These are phyloP conservation scores for Oryza meridionalis DNA, from an alignment of 176 grass and related monocot species.

Conservation along the genomic window DNA sequence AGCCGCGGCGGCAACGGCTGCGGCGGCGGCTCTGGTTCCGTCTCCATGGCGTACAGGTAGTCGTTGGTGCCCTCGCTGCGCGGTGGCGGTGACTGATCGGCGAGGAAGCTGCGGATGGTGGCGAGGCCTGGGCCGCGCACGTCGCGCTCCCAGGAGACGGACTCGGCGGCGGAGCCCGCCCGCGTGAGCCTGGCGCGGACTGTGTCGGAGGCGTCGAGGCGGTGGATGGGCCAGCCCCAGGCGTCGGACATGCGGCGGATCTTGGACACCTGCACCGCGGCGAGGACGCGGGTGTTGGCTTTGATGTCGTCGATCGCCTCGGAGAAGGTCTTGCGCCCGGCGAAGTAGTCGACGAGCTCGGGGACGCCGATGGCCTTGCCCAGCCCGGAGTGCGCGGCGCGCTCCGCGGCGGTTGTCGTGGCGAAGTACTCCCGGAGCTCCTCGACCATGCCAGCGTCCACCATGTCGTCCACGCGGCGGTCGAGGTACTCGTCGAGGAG, in stretches of 20 bases:
- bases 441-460: constrained; percentile 61
- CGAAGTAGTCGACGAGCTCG: constrained; percentile 66
- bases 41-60: too few species aligned
- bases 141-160: constrained; percentile 57
- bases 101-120: constrained; percentile 58
- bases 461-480: constrained; percentile 80
- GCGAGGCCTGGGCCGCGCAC: constrained; percentile 55
- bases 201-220: constrained; percentile 60
- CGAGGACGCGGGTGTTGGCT: constrained; percentile 61
- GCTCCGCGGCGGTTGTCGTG: constrained; percentile 22
- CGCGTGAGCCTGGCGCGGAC: constrained; percentile 45
- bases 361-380: constrained; percentile 81
- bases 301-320: constrained; percentile 69
- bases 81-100: neutral
- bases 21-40: neutral
- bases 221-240: constrained; percentile 60
- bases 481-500: constrained; percentile 63
- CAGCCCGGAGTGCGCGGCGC: constrained; percentile 45
- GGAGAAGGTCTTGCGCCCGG: neutral
- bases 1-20: neutral
- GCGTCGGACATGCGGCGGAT: constrained; percentile 57
- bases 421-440: constrained; percentile 68
- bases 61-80: neutral
- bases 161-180: constrained; percentile 6
- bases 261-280: constrained; percentile 62